Base-by-base conservation (phyloP, 2,329 filamentous ascomycete genomes). In the Epichloe sp. region DNA sequence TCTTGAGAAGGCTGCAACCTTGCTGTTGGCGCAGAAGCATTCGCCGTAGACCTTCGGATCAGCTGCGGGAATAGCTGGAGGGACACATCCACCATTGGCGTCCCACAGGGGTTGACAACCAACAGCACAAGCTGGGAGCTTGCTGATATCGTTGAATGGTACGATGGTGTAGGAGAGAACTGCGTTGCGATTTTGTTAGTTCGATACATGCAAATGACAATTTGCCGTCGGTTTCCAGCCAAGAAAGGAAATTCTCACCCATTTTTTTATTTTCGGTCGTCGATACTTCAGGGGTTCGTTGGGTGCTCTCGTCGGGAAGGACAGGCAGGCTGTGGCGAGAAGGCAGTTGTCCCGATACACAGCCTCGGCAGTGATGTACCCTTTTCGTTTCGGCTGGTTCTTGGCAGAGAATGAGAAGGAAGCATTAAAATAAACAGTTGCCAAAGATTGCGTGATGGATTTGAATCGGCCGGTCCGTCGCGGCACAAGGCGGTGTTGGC, bases 1-100 rank as follows among this genome's bases (percentile, higher is more conserved):
- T 11, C 71, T 68, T 35, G 77, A 76, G 51, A 88, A 80, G 8
- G 73, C 65, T 4, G 73, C 68, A 3, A 93, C 74, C 21, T 75
- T 69, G 12, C 72, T 56, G 47, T 84, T 80, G 58, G 74, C 70
- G 69, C 88, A 95, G 70, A 94, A 89, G 68, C 88, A 94, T 37
- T 74, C 71, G 48, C 79, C 72, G 64, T 85, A 87, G 43, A 72
- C 76, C 19, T 65, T 60, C 41, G 75, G 64, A 46, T 74, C 71
- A 47, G 74, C 72, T 6, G 68, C 64, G 5, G 75, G 65, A 3
- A 67, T 71, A 23, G 68, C 73, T 4, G 77, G 78, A 3, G 84
- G 83, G 1, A 84, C 75, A 66, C 88, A 94, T 54, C 73, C 79
- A 44, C 76, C 77, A 61, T 89, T 86, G 52, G 85, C 87, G 65